Percentiles rank a stretch among this genome's conserved stretches.
These are phyloP conservation scores for Epichloe scottii DNA, from an alignment of 2,329 filamentous ascomycete species.

Conservation along the genomic window DNA sequence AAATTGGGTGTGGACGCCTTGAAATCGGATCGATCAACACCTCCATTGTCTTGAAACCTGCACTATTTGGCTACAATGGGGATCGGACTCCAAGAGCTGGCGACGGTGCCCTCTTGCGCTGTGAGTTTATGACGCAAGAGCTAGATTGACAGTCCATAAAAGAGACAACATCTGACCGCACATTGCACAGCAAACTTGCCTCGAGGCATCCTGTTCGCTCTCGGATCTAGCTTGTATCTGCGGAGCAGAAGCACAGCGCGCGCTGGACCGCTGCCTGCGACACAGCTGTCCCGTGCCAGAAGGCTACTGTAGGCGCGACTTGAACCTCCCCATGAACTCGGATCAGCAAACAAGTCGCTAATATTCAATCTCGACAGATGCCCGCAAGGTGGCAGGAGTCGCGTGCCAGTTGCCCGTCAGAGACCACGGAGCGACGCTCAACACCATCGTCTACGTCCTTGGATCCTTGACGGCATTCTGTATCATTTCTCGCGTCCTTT, in stretches of 20 bases:
- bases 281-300: not conserved
- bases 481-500: constrained; percentile 8
- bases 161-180: not conserved
- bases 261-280: not conserved
- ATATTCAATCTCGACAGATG: not conserved
- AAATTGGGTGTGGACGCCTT: too few species aligned
- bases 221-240: not conserved
- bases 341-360: not conserved
- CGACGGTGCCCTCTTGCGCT: not conserved
- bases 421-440: not conserved
- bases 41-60: not conserved
- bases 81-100: not conserved
- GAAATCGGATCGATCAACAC: not conserved
- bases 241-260: not conserved
- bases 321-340: not conserved
- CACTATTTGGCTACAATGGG: not conserved
- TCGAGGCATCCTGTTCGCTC: not conserved
- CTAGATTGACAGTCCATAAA: too few species aligned
- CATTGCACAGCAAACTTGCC: not conserved
- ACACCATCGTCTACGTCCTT: constrained; percentile 4
- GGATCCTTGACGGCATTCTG: constrained; percentile 6
- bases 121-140: not conserved
- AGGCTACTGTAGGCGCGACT: not conserved
- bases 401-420: not conserved
- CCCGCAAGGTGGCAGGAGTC: not conserved